phyloP scores from a whole-genome alignment of 495 filamentous ascomycete species.

The Penicillium cosmopolitanum region DNA sequence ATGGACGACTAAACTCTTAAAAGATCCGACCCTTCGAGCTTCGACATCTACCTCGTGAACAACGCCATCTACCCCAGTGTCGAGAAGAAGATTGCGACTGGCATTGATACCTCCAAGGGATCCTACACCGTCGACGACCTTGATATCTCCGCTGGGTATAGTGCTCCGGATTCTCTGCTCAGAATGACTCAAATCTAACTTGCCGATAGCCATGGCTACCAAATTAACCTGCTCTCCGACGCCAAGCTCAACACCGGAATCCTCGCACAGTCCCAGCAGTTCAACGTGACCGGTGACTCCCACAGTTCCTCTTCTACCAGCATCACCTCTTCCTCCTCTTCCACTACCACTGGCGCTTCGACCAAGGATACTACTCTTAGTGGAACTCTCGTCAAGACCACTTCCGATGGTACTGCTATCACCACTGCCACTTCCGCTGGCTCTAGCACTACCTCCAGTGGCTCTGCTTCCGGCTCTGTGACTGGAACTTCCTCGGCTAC shows the following conservation, averaged over 20 bases:
- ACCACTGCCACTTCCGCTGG: conserved; percentile 12
- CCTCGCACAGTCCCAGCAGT: conserved; percentile 45
- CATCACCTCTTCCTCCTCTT: conserved; percentile 16
- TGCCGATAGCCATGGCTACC: conserved; percentile 38
- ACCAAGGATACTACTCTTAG: conserved; percentile 11
- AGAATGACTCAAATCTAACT: not conserved
- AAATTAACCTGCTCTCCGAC: conserved; percentile 44
- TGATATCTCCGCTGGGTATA: conserved; percentile 33
- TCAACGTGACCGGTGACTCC: conserved; percentile 36
- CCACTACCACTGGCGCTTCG: conserved; percentile 21
- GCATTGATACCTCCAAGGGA: conserved; percentile 40
- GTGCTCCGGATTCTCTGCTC: not conserved
- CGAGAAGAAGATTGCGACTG: conserved; percentile 46
- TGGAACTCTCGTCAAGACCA: conserved; percentile 8
- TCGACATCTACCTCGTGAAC: conserved; percentile 46
- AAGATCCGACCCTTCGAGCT: conserved; percentile 39
- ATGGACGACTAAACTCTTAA: conserved; percentile 6
- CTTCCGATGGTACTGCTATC: conserved; percentile 13
- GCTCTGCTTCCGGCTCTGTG: not conserved
- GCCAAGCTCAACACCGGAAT: conserved; percentile 38
- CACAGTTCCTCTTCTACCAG: conserved; percentile 21
- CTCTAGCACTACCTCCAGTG: conserved; percentile 2
- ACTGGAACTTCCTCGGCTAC: conserved; percentile 8
- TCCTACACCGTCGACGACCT: conserved; percentile 36
- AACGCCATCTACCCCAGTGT: conserved; percentile 44